Evolutionary conservation across 306 rosid species (phyloP).

Genomic region (Casuarina glauca): DNA sequence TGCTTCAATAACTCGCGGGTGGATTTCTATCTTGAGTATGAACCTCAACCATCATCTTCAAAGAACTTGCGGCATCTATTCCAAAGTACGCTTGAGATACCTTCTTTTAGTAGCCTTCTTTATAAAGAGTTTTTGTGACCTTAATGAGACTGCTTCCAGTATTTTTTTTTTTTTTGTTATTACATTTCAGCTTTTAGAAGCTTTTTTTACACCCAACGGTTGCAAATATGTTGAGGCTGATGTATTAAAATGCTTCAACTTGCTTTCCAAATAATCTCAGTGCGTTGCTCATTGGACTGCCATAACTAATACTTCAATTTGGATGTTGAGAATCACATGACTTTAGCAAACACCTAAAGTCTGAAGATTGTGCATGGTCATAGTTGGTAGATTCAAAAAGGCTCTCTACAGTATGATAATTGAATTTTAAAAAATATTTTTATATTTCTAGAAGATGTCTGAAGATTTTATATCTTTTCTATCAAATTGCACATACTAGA

Average conservation of each 20-base stretch:
- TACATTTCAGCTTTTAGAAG: not conserved
- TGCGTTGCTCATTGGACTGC: not conserved
- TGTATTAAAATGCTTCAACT: not conserved
- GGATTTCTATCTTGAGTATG: constrained; percentile 72
- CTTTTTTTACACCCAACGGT: not conserved
- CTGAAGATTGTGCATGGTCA: not conserved
- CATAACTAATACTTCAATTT: not conserved
- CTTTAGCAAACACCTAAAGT: not conserved
- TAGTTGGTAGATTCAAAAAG: not conserved
- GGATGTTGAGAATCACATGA: not conserved
- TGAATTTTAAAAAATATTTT: not conserved
- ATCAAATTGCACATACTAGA: too few species aligned
- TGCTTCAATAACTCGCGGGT: constrained; percentile 87
- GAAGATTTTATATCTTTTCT: not conserved
- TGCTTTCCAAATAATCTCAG: too few species aligned
- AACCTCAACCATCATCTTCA: constrained; percentile 87
- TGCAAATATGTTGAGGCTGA: not conserved
- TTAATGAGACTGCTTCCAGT: not conserved
- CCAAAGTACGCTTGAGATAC: constrained; percentile 67
- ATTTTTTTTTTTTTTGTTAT: not conserved
- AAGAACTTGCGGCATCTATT: constrained; percentile 87
- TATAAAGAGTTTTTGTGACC: not conserved
- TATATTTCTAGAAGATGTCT: not conserved
- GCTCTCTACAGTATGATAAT: not conserved
- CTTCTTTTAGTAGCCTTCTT: constrained; percentile 26